Evolutionary conservation across 768 basidiomycete species (phyloP), one percentile per base, ranked within the genome.

Genomic region (Boletus vinaceobasis): DNA sequence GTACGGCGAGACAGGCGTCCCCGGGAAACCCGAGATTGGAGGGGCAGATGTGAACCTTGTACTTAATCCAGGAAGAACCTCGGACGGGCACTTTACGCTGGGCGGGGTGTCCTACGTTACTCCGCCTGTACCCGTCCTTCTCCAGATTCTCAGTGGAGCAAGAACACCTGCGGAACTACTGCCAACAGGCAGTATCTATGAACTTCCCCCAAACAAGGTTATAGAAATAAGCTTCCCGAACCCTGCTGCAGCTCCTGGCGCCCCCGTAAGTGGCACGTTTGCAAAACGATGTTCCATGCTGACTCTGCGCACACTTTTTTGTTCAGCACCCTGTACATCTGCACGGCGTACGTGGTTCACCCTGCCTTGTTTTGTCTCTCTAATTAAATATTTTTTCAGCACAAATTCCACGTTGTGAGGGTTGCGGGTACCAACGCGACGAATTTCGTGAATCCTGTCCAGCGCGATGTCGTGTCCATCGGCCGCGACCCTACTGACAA

Each of bases 81-180:
- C 13, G 10, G 14, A 17, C 36, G 15, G 5, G 6, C 7, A 7
- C 2, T 73, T 63, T 43, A 60, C 57, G 3, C 21, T 74, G 11
- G 72, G 73, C 47, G 62, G 59, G 6, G 55, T 45, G 17, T 61
- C 74, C 17, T 83, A 64, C 48, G 27, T 63, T 6, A 62, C 71
- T 7, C 79, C 83, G 0, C 64, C 72, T 0, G 66, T 77, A 2
- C 83, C 85, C 0, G 80, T 83, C 5, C 74, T 86, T 15, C 73
- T 84, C 1, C 85, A 86, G 59, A 81, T 85, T 32, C 63, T 86
- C 33, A 83, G 78, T 52, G 85, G 85, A 0, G 77, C 77, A 0
- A 62, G 62, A 27, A 70, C 73, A 10, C 72, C 83, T 0, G 67
- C 71, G 17, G 70, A 79, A 1, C 65, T 86, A 7, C 60, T 85